These are phyloP conservation scores for Globisporangium takayamanum DNA, from an alignment of 352 stramenopile genomes.

Conservation along the genomic window DNA sequence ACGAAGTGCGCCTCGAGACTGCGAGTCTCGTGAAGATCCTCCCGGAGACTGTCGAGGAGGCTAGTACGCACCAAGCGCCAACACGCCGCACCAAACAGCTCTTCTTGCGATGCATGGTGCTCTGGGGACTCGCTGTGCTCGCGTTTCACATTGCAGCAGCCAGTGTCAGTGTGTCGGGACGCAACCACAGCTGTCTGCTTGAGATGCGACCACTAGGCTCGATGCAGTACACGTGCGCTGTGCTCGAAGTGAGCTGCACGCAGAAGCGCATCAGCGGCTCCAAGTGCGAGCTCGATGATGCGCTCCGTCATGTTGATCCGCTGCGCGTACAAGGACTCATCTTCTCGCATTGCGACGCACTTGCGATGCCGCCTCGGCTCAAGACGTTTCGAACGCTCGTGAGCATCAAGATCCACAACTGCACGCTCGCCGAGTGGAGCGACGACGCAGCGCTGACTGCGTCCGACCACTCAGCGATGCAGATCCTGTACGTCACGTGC, in stretches of 20 bases:
- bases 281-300: background rate
- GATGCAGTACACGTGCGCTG: slow-evolving; percentile 8
- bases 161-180: background rate
- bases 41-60: background rate
- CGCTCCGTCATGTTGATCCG: background rate
- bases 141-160: slow-evolving; percentile 7
- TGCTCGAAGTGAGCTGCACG: slow-evolving; percentile 16
- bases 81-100: background rate
- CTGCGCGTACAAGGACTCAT: slow-evolving; percentile 6
- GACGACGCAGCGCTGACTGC: slow-evolving; percentile 7
- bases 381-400: slow-evolving; percentile 9
- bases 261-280: background rate
- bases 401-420: slow-evolving; percentile 20
- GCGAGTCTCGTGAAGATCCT: background rate
- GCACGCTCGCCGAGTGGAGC: slow-evolving; percentile 12
- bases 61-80: background rate
- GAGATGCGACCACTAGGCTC: slow-evolving; percentile 16
- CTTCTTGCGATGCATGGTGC: slow-evolving; percentile 2
- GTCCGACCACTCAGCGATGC: background rate
- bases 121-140: slow-evolving; percentile 10
- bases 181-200: slow-evolving; percentile 8
- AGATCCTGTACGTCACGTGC: background rate
- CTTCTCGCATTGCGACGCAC: slow-evolving; percentile 9
- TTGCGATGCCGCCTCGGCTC: slow-evolving; percentile 10
- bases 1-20: background rate